Conservation (phyloP, 768 basidiomycete genomes). For the Albatrellus ellisii region DNA sequence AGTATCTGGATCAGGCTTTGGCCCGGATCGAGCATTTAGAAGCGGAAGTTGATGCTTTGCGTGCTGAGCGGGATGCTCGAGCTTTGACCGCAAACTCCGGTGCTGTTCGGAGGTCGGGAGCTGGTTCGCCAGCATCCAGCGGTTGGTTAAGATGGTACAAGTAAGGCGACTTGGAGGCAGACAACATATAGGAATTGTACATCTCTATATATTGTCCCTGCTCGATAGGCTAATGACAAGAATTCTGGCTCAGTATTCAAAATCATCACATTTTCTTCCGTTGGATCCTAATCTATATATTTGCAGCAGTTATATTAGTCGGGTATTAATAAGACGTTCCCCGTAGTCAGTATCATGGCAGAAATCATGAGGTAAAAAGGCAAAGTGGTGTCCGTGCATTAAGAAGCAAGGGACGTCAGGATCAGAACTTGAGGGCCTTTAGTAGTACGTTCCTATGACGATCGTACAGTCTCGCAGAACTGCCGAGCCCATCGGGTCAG, state of each 20-base stretch:
- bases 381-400: conserved; percentile 1
- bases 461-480: conserved; percentile 65
- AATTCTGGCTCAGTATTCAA: too few relatives aligned
- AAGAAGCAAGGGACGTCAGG: background rate
- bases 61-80: conserved; percentile 2
- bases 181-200: too few relatives aligned
- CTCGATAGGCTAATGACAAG: too few relatives aligned
- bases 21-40: conserved; percentile 42
- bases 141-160: background rate
- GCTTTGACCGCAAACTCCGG: background rate
- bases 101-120: background rate
- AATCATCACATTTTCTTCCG: too few relatives aligned
- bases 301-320: too few relatives aligned
- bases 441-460: conserved; percentile 50
- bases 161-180: background rate
- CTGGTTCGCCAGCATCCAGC: background rate
- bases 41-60: conserved; percentile 34
- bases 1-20: conserved; percentile 50
- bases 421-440: conserved; percentile 30
- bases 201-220: too few relatives aligned
- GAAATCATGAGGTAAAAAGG: conserved; percentile 3
- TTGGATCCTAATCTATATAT: too few relatives aligned
- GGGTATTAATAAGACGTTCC: background rate
- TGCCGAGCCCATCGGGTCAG: conserved; percentile 18
- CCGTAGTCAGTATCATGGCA: background rate